Conservation (phyloP, 495 filamentous ascomycete species). For the Podospora pseudoanserina region DNA sequence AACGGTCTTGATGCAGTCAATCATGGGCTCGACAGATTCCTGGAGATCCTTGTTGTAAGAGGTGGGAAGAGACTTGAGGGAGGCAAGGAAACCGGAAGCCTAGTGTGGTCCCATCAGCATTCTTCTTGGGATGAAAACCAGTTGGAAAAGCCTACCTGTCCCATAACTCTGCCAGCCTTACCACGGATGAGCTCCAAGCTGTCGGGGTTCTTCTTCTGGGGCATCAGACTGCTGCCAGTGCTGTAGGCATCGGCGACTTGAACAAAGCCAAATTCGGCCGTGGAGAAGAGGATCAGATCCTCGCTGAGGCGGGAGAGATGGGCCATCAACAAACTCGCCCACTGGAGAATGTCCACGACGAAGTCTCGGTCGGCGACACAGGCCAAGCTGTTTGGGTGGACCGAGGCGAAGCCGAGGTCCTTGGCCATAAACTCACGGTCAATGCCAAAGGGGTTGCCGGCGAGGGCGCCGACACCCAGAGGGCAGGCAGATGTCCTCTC, state of each 20-base stretch:
- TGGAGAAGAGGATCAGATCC: conserved; percentile 86
- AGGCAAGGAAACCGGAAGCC: conserved; percentile 71
- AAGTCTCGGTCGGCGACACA: conserved; percentile 86
- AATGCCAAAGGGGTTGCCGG: conserved; percentile 88
- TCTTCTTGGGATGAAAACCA: not conserved
- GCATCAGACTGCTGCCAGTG: conserved; percentile 84
- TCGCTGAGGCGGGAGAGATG: conserved; percentile 86
- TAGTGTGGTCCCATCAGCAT: not conserved
- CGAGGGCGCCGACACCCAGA: conserved; percentile 80
- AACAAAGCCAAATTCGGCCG: conserved; percentile 78
- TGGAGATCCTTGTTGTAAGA: conserved; percentile 97
- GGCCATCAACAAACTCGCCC: conserved; percentile 77
- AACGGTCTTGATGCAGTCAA: conserved; percentile 85
- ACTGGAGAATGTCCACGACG: conserved; percentile 86
- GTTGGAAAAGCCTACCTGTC: conserved; percentile 58
- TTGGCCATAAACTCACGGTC: conserved; percentile 84
- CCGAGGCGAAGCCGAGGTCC: conserved; percentile 81
- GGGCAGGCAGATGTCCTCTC: conserved; percentile 73
- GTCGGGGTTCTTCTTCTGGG: conserved; percentile 82
- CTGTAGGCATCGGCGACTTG: conserved; percentile 80
- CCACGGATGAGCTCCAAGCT: conserved; percentile 83
- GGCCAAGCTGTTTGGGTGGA: conserved; percentile 80
- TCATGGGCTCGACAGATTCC: conserved; percentile 81
- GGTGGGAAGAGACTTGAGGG: conserved; percentile 80
- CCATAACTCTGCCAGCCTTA: conserved; percentile 80